These are phyloP conservation scores for Rhizopus stolonifer DNA, from an alignment of 371 early-diverging fungal genomes.

Conservation along the genomic window DNA sequence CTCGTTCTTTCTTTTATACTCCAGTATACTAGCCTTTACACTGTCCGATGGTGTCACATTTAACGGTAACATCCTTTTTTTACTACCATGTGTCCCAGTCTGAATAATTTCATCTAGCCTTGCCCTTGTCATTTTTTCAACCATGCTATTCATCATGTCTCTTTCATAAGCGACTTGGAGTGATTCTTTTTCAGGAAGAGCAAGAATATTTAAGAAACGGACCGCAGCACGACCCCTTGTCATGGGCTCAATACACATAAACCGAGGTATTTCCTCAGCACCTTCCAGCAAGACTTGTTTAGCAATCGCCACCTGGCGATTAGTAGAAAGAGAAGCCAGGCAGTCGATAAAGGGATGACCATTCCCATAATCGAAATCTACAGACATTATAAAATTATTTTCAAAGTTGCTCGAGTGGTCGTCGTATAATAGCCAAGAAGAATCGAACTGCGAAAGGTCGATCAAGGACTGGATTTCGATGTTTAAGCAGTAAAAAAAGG, in stretches of 20 bases:
- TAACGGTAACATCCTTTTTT: neutral
- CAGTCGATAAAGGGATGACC: neutral
- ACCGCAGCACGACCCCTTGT: conserved; percentile 8
- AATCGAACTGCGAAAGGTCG: neutral
- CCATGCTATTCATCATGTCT: neutral
- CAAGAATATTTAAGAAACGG: conserved; percentile 11
- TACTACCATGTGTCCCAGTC: neutral
- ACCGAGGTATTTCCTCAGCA: neutral
- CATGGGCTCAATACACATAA: conserved; percentile 10
- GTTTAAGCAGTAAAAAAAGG: neutral
- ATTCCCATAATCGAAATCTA: neutral
- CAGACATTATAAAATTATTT: neutral
- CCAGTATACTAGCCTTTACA: neutral
- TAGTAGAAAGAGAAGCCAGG: conserved; percentile 1
- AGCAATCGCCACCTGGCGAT: conserved; percentile 10
- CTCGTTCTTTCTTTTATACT: neutral
- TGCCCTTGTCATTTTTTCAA: neutral
- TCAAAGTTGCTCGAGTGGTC: neutral
- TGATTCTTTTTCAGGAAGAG: neutral
- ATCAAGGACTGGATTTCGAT: neutral
- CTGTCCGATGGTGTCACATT: neutral
- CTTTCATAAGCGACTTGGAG: neutral
- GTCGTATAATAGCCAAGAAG: neutral
- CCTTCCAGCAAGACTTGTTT: conserved; percentile 9
- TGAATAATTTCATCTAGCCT: neutral